These are phyloP conservation scores for Dactylonectria estremocensis DNA, from an alignment of 2,329 filamentous ascomycete genomes.

Conservation along the genomic window DNA sequence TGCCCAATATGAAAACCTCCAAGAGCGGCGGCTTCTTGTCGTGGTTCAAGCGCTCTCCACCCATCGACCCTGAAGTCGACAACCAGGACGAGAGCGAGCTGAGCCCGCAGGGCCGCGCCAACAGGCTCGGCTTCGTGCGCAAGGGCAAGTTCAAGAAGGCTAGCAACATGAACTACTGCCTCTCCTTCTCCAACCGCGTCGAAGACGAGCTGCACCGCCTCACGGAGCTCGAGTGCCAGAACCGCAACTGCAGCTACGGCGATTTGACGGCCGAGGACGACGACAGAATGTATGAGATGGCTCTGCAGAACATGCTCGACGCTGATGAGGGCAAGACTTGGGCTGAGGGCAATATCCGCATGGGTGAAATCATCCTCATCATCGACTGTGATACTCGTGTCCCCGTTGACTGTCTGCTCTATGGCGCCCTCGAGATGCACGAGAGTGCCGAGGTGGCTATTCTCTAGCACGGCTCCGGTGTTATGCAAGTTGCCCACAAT, in stretches of 20 bases:
- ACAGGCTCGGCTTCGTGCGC: conserved; percentile 66
- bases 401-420: conserved; percentile 76
- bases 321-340: conserved; percentile 66
- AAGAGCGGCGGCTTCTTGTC: conserved; percentile 48
- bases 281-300: conserved; percentile 60
- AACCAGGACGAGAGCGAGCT: conserved; percentile 59
- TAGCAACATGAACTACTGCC: conserved; percentile 78
- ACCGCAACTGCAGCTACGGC: conserved; percentile 50
- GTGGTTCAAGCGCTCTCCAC: conserved; percentile 54
- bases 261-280: conserved; percentile 62
- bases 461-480: conserved; percentile 80
- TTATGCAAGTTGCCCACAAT: conserved; percentile 81
- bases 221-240: conserved; percentile 38
- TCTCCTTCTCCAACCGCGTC: conserved; percentile 68
- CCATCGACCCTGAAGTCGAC: conserved; percentile 40
- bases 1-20: conserved; percentile 57
- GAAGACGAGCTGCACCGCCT: conserved; percentile 64
- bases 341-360: conserved; percentile 70
- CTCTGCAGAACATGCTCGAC: conserved; percentile 61
- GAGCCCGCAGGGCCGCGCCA: conserved; percentile 47
- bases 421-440: conserved; percentile 81
- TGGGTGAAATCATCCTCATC: conserved; percentile 73
- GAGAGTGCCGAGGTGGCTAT: conserved; percentile 79
- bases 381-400: conserved; percentile 77
- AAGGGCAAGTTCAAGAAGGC: conserved; percentile 77